These are phyloP conservation scores for Clitopilus hobsonii DNA, from an alignment of 768 basidiomycete species.

Conservation along the genomic window DNA sequence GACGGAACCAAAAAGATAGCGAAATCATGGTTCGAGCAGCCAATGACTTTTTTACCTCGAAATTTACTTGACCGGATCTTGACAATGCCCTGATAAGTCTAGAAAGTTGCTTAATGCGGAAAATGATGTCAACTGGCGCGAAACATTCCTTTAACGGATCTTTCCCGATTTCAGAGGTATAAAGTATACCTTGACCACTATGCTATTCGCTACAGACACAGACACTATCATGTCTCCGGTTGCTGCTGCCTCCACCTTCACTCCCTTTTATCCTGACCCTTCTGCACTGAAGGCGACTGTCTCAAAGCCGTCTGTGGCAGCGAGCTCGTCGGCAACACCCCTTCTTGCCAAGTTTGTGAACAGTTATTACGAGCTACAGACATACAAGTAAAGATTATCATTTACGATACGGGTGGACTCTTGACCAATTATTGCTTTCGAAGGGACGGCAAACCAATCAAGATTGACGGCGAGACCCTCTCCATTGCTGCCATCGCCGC, in stretches of 20 bases:
- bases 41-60: neutral
- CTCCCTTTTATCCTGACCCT: neutral
- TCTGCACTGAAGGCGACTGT: neutral
- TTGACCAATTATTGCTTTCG: neutral
- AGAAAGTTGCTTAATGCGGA: neutral
- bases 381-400: conserved; percentile 32
- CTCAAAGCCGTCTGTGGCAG: neutral
- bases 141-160: neutral
- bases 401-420: conserved; percentile 4
- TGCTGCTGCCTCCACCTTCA: neutral
- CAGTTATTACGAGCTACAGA: conserved; percentile 38
- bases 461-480: conserved; percentile 60
- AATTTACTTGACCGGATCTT: neutral
- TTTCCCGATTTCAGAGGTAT: neutral
- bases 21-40: neutral
- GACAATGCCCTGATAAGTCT: neutral
- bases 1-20: conserved; percentile 1
- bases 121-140: neutral
- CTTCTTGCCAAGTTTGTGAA: conserved; percentile 22
- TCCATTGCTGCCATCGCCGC: conserved; percentile 66
- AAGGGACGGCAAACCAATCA: conserved; percentile 50
- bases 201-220: neutral
- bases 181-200: neutral
- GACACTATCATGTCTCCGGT: neutral
- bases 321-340: neutral